These are phyloP conservation scores for Zygnema circumcarinatum DNA, from an alignment of 139 green algal genomes.

Conservation along the genomic window DNA sequence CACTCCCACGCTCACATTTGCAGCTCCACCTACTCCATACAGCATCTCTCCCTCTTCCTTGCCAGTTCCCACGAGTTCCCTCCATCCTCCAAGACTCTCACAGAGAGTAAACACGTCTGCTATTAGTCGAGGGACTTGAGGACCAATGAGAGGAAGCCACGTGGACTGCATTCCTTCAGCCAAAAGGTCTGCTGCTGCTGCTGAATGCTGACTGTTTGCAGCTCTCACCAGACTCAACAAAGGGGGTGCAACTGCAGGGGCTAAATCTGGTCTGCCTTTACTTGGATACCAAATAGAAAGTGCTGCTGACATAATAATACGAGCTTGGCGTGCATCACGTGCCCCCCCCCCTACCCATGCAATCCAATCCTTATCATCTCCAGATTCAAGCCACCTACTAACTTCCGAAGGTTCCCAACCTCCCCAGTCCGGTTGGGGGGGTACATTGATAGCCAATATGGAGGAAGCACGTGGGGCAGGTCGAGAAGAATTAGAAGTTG, in stretches of 20 bases:
- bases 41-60: neutral
- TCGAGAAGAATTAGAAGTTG: neutral
- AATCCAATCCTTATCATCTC: constrained; percentile 23
- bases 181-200: constrained; percentile 47
- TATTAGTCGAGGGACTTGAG: constrained; percentile 38
- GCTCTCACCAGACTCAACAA: constrained; percentile 33
- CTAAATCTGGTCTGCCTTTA: constrained; percentile 34
- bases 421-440: constrained; percentile 26
- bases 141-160: constrained; percentile 54
- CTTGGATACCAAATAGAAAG: constrained; percentile 47
- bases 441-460: constrained; percentile 1
- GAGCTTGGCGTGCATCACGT: constrained; percentile 3
- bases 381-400: constrained; percentile 18
- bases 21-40: neutral
- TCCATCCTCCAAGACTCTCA: constrained; percentile 14
- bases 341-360: neutral
- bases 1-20: neutral
- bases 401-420: constrained; percentile 47
- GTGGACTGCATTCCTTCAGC: constrained; percentile 57
- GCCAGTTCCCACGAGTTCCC: neutral
- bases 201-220: constrained; percentile 37
- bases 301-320: constrained; percentile 36
- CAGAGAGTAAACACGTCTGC: constrained; percentile 31
- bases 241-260: constrained; percentile 17
- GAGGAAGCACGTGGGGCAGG: neutral